Base-by-base conservation (phyloP, 2,329 filamentous ascomycete species). In the Cytospora schulzeri region DNA sequence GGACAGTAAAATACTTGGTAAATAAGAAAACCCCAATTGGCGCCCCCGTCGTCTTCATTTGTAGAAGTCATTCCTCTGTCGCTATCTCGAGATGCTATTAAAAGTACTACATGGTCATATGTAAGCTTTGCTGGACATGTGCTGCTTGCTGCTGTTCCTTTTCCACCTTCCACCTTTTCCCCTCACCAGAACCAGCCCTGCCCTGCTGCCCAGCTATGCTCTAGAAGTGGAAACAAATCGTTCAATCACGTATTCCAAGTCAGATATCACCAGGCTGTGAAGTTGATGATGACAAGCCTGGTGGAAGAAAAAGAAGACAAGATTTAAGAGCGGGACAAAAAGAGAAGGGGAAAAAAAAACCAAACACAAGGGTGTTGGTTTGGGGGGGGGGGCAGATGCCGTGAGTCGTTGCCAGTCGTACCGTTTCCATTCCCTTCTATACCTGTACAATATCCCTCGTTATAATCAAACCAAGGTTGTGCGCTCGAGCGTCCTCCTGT, bases 41-140 rank as follows among this genome's bases (percentile, higher is more conserved):
- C 45, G n/a, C 45, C 45, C n/a, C 45, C 45, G n/a, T 48, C n/a
- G 45, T 48, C 45, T 48, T 48, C n/a, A 48, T 24, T n/a, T 62
- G 38, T 29, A 62, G 54, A 50, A 62, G 38, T 56, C 28, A 56
- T n/a, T 45, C 52, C n/a, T 56, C 52, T 56, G 55, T 54, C 28
- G 48, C 52, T 56, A 50, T 54, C 60, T 62, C 60, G 45, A 63
- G 57, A 60, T 62, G 57, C 52, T 63, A 66, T 66, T 66, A 64
- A 60, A 63, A 60, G 29, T 66, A 60, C 52, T 60, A 63, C 64
- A 63, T 58, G 60, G 51, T 59, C 64, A 63, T 60, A 51, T 57
- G 60, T 61, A 57, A 59, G 26, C 64, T 29, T 58, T 62, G 26
- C 41, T 56, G 29, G 56, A 53, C 50, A 41, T 48, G 45, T 66